Percentiles rank a stretch among this genome's conserved stretches.
Conservation (phyloP, 768 basidiomycete genomes). For the Cyclocybe aegerita region DNA sequence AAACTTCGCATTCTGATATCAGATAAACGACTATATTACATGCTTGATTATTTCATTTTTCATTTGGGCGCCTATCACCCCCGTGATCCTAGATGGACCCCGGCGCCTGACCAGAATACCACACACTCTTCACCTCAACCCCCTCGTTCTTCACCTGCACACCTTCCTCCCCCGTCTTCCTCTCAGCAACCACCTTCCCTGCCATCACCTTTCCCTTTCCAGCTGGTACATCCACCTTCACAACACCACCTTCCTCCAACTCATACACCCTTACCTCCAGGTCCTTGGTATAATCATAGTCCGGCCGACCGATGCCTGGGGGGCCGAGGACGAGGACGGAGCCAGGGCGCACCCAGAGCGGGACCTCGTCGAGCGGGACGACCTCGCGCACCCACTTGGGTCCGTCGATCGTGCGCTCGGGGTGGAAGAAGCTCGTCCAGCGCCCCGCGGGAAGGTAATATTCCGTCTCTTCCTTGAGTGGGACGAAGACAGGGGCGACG, state of each 20-base stretch:
- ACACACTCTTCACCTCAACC: slow-evolving; percentile 7
- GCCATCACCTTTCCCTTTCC: slow-evolving; percentile 41
- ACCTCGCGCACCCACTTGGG: slow-evolving; percentile 63
- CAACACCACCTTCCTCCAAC: slow-evolving; percentile 39
- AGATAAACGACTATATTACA: neutral
- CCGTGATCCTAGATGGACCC: neutral
- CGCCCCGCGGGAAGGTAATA: slow-evolving; percentile 61
- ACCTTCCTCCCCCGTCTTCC: slow-evolving; percentile 11
- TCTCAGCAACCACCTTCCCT: slow-evolving; percentile 33
- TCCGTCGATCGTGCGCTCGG: slow-evolving; percentile 51
- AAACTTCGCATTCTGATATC: too few relatives aligned
- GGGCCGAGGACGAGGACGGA: slow-evolving; percentile 62
- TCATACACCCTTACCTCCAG: slow-evolving; percentile 56
- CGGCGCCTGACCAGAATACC: neutral
- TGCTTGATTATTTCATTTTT: neutral
- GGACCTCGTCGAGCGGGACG: slow-evolving; percentile 63
- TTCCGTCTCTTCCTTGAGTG: slow-evolving; percentile 50
- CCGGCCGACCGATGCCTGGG: slow-evolving; percentile 47
- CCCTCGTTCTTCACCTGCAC: slow-evolving; percentile 6
- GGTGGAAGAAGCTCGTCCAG: slow-evolving; percentile 63
- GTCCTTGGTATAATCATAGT: slow-evolving; percentile 54
- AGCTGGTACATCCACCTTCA: slow-evolving; percentile 39
- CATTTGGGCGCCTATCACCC: neutral
- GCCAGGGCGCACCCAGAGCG: slow-evolving; percentile 64
- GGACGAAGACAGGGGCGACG: slow-evolving; percentile 61